A percentile compares a stretch with the other conserved stretches of the same genome.
These are phyloP conservation scores for Nakaseomyces delphensis DNA, from an alignment of 1,139 yeast species.

Conservation along the genomic window DNA sequence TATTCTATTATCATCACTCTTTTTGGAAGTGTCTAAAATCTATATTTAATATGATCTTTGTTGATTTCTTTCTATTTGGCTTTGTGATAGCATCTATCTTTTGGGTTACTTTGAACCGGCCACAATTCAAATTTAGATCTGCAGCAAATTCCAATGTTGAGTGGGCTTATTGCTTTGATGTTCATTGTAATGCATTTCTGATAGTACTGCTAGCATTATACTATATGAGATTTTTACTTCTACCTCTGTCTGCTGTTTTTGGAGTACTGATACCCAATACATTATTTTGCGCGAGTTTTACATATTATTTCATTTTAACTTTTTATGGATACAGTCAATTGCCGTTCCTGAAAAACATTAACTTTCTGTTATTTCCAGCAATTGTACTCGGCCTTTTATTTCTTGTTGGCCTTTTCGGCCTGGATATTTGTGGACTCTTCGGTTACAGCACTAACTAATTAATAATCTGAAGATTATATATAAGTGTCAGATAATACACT, in stretches of 20 bases:
- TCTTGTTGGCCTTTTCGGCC: constrained; percentile 52
- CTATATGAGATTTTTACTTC: constrained; percentile 62
- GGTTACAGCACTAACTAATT: constrained; percentile 19
- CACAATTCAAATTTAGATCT: constrained; percentile 39
- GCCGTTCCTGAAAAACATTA: constrained; percentile 65
- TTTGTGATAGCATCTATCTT: constrained; percentile 57
- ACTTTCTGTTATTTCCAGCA: constrained; percentile 46
- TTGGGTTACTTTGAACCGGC: constrained; percentile 61
- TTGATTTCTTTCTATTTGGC: constrained; percentile 73
- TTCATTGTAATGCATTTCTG: constrained; percentile 82
- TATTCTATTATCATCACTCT: constrained; percentile 58
- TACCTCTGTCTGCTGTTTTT: constrained; percentile 62
- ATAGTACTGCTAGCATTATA: constrained; percentile 73
- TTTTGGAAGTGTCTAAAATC: constrained; percentile 51
- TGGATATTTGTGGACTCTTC: constrained; percentile 36
- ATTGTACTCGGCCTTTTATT: constrained; percentile 51
- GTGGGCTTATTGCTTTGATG: constrained; percentile 92
- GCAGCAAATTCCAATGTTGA: constrained; percentile 53
- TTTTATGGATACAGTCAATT: constrained; percentile 82
- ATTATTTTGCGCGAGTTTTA: constrained; percentile 60
- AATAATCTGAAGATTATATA: no score
- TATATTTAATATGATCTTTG: constrained; percentile 72
- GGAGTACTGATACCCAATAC: constrained; percentile 69
- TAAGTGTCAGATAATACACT: no score
- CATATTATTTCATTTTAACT: constrained; percentile 69